Evolutionary conservation across 345 rosid species (phyloP).

Genomic region (Boechera retrofracta): DNA sequence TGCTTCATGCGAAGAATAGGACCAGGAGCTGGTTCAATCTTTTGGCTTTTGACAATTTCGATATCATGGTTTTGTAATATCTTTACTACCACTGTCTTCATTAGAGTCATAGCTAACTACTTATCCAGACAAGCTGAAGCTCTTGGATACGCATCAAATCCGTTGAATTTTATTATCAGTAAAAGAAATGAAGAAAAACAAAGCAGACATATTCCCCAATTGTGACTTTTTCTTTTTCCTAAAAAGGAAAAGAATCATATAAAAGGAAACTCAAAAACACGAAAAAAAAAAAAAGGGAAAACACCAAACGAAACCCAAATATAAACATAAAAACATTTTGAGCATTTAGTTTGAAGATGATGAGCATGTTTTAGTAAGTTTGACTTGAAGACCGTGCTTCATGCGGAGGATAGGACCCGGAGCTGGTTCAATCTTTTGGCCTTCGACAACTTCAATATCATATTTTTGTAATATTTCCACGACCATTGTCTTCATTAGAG

Average conservation of each 20-base stretch:
- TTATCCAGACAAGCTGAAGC: background rate
- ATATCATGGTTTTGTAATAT: background rate
- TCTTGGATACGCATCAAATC: background rate
- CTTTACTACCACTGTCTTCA: background rate
- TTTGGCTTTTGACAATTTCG: background rate
- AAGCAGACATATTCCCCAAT: no score
- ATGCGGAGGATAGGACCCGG: slow-evolving; percentile 1
- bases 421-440: slow-evolving; percentile 10
- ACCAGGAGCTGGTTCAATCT: slow-evolving; percentile 11
- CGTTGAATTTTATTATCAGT: no score
- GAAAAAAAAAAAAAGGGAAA: no score
- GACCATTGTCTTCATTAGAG: background rate
- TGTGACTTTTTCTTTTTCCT: no score
- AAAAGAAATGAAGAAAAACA: no score
- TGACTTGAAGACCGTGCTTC: background rate
- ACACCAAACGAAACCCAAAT: no score
- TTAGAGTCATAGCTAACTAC: background rate
- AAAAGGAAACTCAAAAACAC: no score
- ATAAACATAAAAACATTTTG: background rate
- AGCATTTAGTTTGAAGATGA: background rate
- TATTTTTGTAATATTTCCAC: slow-evolving; percentile 9
- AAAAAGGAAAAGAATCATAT: no score
- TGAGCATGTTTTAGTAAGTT: background rate
- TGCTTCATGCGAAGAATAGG: background rate
- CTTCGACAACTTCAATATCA: background rate